A percentile compares a stretch with the other conserved stretches of the same genome.
Evolutionary conservation across 179 eudicot genomes (phyloP).

Genomic region (Beta corolliflora): DNA sequence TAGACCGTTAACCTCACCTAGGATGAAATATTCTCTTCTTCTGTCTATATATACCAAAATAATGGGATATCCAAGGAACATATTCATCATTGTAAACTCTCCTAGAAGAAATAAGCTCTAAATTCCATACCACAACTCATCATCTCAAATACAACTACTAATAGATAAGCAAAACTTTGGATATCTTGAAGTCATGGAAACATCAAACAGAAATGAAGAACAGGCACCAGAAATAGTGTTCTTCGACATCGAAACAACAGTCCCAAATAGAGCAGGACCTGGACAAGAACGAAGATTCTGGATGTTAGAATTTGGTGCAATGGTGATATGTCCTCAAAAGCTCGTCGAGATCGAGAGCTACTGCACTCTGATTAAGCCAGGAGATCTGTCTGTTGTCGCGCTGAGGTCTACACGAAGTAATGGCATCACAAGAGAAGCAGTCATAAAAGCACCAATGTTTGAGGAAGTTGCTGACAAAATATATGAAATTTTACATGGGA

Average conservation of each 20-base stretch:
- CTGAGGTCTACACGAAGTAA: conserved; percentile 45
- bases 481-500: conserved; percentile 59
- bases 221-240: conserved; percentile 63
- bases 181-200: background rate
- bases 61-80: background rate
- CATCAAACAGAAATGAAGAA: conserved; percentile 15
- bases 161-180: background rate
- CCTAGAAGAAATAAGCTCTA: background rate
- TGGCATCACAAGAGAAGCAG: conserved; percentile 62
- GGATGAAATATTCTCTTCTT: conserved; percentile 44
- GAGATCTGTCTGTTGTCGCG: conserved; percentile 60
- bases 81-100: background rate
- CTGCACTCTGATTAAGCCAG: conserved; percentile 69
- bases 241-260: conserved; percentile 86
- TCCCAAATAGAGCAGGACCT: conserved; percentile 50
- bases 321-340: conserved; percentile 70
- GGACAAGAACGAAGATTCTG: conserved; percentile 47
- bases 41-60: conserved; percentile 15
- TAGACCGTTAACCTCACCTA: conserved; percentile 48
- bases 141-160: background rate
- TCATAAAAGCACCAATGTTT: conserved; percentile 58
- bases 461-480: conserved; percentile 72
- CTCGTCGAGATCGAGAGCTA: conserved; percentile 74
- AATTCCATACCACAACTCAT: background rate
- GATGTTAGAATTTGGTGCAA: conserved; percentile 84